A percentile compares a stretch with the other conserved stretches of the same genome.
These are phyloP conservation scores for Cercospora brassicicola DNA, from an alignment of 2,329 filamentous ascomycete genomes.

Conservation along the genomic window DNA sequence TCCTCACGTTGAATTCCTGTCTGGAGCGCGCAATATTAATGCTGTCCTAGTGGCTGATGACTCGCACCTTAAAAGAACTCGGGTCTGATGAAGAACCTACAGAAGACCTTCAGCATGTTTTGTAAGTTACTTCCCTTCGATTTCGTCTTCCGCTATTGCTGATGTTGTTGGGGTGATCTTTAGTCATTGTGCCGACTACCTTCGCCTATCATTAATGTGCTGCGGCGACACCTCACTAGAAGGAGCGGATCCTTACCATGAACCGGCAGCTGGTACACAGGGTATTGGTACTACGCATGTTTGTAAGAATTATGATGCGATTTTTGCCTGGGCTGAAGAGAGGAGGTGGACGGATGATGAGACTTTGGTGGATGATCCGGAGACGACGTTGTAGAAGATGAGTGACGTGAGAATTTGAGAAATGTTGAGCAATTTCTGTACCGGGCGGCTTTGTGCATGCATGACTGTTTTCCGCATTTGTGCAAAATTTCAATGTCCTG, in stretches of 20 bases:
- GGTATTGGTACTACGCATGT: background rate
- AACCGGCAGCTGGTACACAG: background rate
- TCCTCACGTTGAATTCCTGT: no score
- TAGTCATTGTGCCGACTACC: background rate
- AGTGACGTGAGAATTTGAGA: background rate
- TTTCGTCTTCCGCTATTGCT: no score
- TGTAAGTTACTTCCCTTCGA: background rate
- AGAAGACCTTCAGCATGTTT: background rate
- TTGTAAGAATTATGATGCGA: background rate
- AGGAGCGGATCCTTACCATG: background rate
- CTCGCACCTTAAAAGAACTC: background rate
- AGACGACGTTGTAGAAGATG: background rate
- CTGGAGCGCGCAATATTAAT: no score
- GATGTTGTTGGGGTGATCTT: background rate
- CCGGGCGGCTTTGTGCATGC: background rate
- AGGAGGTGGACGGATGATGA: background rate
- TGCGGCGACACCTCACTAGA: background rate
- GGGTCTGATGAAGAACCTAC: background rate
- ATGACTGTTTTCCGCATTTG: background rate
- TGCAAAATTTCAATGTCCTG: slow-evolving; percentile 9
- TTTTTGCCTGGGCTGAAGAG: background rate
- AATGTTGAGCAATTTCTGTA: background rate
- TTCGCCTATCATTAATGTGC: background rate
- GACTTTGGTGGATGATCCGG: background rate
- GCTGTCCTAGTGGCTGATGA: background rate